Evolutionary conservation across 345 rosid species (phyloP).

Genomic region (Citrus unshiu): DNA sequence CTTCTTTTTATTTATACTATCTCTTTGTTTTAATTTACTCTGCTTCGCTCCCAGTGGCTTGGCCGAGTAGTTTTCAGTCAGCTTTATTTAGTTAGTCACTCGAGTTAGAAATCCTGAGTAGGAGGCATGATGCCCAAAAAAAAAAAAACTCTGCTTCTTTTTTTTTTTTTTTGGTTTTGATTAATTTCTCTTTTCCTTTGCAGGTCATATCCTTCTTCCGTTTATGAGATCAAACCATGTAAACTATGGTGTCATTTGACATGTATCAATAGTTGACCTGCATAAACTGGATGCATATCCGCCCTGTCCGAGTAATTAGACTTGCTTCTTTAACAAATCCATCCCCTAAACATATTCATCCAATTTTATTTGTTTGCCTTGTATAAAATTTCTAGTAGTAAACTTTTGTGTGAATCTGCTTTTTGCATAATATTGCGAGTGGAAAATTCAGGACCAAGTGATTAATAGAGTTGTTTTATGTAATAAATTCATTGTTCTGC

Average conservation of each 20-base stretch:
- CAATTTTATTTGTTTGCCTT: too few species aligned
- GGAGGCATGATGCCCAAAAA: too few species aligned
- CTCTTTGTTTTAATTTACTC: neutral
- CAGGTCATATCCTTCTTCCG: conserved; percentile 94
- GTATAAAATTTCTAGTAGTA: too few species aligned
- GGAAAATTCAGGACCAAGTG: too few species aligned
- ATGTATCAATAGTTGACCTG: neutral
- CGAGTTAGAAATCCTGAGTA: too few species aligned
- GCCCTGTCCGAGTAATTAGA: neutral
- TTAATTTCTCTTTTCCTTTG: conserved; percentile 18
- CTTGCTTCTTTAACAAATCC: too few species aligned
- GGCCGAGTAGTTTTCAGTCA: too few species aligned
- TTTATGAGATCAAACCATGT: neutral
- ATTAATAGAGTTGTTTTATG: neutral
- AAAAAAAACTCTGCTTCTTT: too few species aligned
- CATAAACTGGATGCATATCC: neutral
- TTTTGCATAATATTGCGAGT: too few species aligned
- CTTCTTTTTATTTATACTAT: neutral
- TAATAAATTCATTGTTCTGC: neutral
- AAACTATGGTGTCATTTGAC: neutral
- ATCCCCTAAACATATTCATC: too few species aligned
- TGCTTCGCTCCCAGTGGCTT: neutral
- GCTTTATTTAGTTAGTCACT: too few species aligned
- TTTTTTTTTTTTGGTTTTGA: neutral
- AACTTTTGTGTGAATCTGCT: neutral